Conservation (phyloP, 345 rosid genomes). For the Citrus sp. region DNA sequence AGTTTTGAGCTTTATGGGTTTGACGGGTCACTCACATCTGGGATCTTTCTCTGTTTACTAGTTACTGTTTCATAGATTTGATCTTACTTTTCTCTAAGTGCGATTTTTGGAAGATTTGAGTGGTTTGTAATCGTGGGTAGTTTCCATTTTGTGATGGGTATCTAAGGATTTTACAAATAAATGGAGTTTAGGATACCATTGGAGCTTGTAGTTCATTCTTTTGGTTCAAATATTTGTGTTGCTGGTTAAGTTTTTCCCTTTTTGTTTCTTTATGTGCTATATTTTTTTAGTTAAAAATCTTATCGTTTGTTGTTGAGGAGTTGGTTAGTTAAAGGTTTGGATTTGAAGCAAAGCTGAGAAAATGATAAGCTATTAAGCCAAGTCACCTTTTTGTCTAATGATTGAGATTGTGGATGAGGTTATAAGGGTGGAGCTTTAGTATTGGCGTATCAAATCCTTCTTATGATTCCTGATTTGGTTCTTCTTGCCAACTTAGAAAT, state of each 20-base stretch:
- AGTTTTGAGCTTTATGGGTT: conserved; percentile 8
- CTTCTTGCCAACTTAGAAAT: background rate
- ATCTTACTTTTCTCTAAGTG: background rate
- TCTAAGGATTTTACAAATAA: conserved; percentile 10
- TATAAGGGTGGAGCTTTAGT: conserved; percentile 11
- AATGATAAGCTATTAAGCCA: conserved; percentile 25
- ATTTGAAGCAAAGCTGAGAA: conserved; percentile 56
- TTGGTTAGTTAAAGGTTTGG: conserved; percentile 34
- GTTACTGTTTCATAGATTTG: conserved; percentile 36
- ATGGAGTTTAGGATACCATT: background rate
- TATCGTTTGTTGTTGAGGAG: conserved; percentile 26
- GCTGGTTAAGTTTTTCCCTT: conserved; percentile 4
- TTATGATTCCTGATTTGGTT: conserved; percentile 5
- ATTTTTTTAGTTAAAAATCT: conserved; percentile 11
- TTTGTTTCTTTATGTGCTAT: conserved; percentile 10
- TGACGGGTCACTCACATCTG: conserved; percentile 1
- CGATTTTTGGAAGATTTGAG: conserved; percentile 8
- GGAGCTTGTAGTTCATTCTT: conserved; percentile 2
- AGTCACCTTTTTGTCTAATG: conserved; percentile 23
- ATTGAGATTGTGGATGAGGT: conserved; percentile 21
- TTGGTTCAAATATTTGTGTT: background rate
- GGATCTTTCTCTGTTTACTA: conserved; percentile 3
- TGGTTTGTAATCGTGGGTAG: conserved; percentile 3
- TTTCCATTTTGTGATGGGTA: conserved; percentile 22
- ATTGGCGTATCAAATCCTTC: background rate